Evolutionary conservation across 2,329 filamentous ascomycete species (phyloP), one percentile per base, ranked within the genome.

Genomic region (Cordyceps fumosorosea): DNA sequence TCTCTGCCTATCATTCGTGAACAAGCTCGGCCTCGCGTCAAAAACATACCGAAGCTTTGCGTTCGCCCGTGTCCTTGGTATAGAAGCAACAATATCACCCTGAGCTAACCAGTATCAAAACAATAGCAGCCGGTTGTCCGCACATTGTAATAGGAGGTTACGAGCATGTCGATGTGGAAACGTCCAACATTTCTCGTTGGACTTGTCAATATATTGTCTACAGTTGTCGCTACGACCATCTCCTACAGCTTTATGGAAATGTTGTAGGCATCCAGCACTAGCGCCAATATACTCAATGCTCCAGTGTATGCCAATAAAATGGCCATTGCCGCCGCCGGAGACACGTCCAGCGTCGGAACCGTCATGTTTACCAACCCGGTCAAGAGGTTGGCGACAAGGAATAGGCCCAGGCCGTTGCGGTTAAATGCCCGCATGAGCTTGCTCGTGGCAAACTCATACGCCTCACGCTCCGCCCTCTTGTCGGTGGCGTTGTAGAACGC

Each of bases 281-380:
- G 75, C 1, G 91, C 93, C 55, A 90, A 72, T 0, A 75, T 83
- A 0, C 90, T 89, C 51, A 97, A 64, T 0, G 81, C 76, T 2
- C 78, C 82, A 56, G 88, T 87, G 74, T 98, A 98, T 5, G 74
- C 84, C 24, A 91, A 74, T 65, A 99, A 74, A 40, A 97, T 85
- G 0, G 74, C 86, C 85, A 96, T 90, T 0, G 92, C 85, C 62
- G 78, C 73, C 3, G 82, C 68, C 10, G 84, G 83, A 5, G 80
- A 81, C 65, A 89, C 85, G 71, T 93, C 83, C 66, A 98, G 76
- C 3, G 95, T 99, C 45, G 88, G 87, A 60, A 98, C 75, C 4
- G 87, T 90, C 81, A 99, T 80, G 73, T 99, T 99, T 60, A 98
- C 88, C 18, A 91, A 71, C 0, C 95, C 95, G 0, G 95, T 99